Conservation (phyloP, 2,329 filamentous ascomycete species). For the Cladosporium phlei region DNA sequence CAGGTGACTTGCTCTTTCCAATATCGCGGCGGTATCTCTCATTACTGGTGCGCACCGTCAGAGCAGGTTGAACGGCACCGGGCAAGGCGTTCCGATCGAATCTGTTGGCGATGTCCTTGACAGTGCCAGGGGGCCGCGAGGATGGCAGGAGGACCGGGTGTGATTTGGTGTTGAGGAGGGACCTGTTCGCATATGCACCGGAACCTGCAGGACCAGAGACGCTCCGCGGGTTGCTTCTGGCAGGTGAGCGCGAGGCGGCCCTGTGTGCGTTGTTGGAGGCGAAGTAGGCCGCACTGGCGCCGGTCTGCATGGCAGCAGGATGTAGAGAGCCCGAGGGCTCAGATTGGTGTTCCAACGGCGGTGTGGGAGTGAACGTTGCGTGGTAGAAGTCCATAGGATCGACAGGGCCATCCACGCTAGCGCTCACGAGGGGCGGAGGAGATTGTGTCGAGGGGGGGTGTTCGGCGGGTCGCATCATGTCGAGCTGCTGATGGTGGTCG, state of each 20-base stretch:
- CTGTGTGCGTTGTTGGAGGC: slow-evolving; percentile 2
- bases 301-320: slow-evolving; percentile 9
- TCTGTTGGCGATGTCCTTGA: slow-evolving; percentile 73
- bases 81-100: slow-evolving; percentile 57
- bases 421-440: slow-evolving; percentile 16
- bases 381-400: slow-evolving; percentile 20
- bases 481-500: slow-evolving; percentile 7
- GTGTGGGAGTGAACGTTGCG: slow-evolving; percentile 13
- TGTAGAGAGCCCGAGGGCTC: slow-evolving; percentile 2
- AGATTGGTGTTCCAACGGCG: slow-evolving; percentile 13
- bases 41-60: slow-evolving; percentile 22
- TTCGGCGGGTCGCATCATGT: slow-evolving; percentile 6
- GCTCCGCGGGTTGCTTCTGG: slow-evolving; percentile 15
- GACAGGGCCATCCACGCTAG: slow-evolving; percentile 17
- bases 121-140: slow-evolving; percentile 34
- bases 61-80: slow-evolving; percentile 16
- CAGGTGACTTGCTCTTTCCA: slow-evolving; percentile 23
- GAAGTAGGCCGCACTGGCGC: slow-evolving; percentile 5
- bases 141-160: slow-evolving; percentile 26
- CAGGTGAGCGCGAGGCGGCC: slow-evolving; percentile 10
- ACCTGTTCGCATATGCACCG: background rate
- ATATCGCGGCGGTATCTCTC: slow-evolving; percentile 22
- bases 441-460: too few species aligned
- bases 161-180: slow-evolving; percentile 24
- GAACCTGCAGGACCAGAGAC: slow-evolving; percentile 19